Base-by-base conservation (phyloP, 768 basidiomycete species). In the Paxillus involutus region DNA sequence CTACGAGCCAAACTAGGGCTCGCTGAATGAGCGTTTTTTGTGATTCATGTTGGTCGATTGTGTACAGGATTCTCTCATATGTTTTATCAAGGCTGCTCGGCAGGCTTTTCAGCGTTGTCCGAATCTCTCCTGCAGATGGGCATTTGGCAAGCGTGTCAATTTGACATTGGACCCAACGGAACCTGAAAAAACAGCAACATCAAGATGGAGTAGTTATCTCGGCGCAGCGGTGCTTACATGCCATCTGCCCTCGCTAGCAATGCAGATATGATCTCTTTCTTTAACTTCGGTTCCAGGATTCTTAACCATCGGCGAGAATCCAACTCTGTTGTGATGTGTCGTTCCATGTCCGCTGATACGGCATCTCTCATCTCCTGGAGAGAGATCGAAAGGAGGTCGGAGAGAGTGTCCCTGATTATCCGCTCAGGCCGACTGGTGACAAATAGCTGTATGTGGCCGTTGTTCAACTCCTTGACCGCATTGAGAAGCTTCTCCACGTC, bases 131-230 rank as follows among this genome's bases (percentile, higher is more conserved):
- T 3, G 33, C 3, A 10, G 55, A 53, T 3, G 49, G 32, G 33
- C 59, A 61, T 43, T 16, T 19, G 16, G 57, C 57, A 16, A 61
- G 43, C 0, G 21, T 17, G 21, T 39, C 32, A 14, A 61, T 49
- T 33, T 61, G 60, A 32, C 60, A 61, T 16, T 60, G 52, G 0
- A 61, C 48, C 59, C 60, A 60, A 11, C 60, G 52, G 7, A 61
- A 60, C 60, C 59, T 57, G 30, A n/a, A n/a, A 30, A 4, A 4
- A 9, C 5, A 30, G 4, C 30, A 4, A 9, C 30, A 30, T 30
- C 30, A 30, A 9, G 5, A 30, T 35, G 4, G 10, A 4, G 8
- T 24, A 7, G n/a, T 7, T 16, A n/a, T 26, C 16, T 16, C 39
- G 14, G 4, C 6, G n/a, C n/a, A n/a, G n/a, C n/a, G n/a, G n/a